Conservation (phyloP, 495 filamentous ascomycete species). For the Xylaria castorea region DNA sequence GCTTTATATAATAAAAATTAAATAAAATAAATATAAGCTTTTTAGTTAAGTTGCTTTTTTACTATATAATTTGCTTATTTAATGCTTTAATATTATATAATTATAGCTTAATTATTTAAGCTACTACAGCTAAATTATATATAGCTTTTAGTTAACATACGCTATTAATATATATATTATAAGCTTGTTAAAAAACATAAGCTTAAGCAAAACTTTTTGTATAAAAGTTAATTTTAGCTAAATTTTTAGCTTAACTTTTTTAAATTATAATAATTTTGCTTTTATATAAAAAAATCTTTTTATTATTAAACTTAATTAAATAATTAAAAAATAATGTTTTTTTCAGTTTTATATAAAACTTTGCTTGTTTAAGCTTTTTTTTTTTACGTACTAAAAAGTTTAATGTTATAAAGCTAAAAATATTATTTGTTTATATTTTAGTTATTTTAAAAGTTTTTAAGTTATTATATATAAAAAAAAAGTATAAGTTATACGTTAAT, state of each 20-base stretch:
- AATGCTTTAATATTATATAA: no score
- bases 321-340: neutral
- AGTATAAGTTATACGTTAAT: neutral
- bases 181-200: no score
- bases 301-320: slow-evolving; percentile 2
- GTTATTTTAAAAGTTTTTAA: neutral
- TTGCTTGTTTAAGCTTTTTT: neutral
- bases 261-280: neutral
- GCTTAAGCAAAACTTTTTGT: no score
- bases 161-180: neutral
- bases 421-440: neutral
- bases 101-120: neutral
- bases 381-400: neutral
- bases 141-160: neutral
- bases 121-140: no score
- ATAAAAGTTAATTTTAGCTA: no score
- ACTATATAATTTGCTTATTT: neutral
- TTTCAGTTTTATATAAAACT: neutral
- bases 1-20: neutral
- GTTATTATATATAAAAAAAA: neutral
- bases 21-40: neutral
- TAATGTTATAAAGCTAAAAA: neutral
- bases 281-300: neutral
- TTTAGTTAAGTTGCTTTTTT: neutral
- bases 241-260: no score